Evolutionary conservation across 1,139 yeast genomes (phyloP).

Genomic region (Magnusiomyces suaveolens): DNA sequence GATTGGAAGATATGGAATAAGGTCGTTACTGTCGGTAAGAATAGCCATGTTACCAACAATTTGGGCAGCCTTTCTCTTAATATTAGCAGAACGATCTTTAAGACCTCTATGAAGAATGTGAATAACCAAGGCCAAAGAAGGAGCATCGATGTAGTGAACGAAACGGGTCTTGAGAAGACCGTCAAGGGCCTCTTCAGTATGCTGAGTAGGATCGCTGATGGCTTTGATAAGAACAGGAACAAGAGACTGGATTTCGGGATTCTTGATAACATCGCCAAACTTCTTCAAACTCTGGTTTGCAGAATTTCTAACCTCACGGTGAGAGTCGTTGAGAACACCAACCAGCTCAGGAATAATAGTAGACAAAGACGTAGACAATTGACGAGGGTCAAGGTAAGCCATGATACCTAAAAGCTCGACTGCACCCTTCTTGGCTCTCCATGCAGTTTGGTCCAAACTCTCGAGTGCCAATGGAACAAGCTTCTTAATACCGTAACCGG

Average conservation of each 20-base stretch:
- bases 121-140: conserved; percentile 87
- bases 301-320: conserved; percentile 91
- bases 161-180: conserved; percentile 83
- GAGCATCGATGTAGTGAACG: conserved; percentile 96
- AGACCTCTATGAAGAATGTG: conserved; percentile 94
- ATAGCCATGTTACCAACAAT: conserved; percentile 98
- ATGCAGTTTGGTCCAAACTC: conserved; percentile 77
- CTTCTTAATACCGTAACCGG: conserved; percentile 84
- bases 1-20: conserved; percentile 69
- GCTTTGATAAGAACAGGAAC: conserved; percentile 89
- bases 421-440: conserved; percentile 97
- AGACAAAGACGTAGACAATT: conserved; percentile 78
- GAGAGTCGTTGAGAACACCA: conserved; percentile 87
- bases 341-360: conserved; percentile 93
- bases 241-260: conserved; percentile 86
- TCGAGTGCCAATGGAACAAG: conserved; percentile 84
- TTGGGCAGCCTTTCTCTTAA: conserved; percentile 91
- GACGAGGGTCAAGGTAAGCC: conserved; percentile 96
- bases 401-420: conserved; percentile 92
- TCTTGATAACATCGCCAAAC: conserved; percentile 94
- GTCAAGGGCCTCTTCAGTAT: conserved; percentile 82
- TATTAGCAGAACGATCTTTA: conserved; percentile 83
- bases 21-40: conserved; percentile 78
- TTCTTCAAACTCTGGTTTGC: conserved; percentile 82
- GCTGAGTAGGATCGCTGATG: conserved; percentile 87